phyloP scores from a whole-genome alignment of 768 basidiomycete genomes.

The Xerocomus spinulosus region DNA sequence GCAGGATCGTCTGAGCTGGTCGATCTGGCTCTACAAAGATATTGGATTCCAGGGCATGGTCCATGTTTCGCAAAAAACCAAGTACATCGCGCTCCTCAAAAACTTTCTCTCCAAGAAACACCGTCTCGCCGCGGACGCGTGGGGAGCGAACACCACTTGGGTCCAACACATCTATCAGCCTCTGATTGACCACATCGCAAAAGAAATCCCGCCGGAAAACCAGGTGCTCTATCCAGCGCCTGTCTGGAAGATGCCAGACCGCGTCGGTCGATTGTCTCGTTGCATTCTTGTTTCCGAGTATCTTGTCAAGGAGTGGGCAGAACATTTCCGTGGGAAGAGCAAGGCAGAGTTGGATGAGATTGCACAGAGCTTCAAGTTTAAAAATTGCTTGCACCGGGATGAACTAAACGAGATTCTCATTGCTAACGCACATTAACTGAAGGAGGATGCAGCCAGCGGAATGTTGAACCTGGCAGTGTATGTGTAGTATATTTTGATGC shows the following conservation, averaged over 20 bases:
- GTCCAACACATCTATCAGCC: conserved; percentile 62
- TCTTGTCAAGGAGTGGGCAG: conserved; percentile 69
- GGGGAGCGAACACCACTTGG: conserved; percentile 63
- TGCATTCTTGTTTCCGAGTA: conserved; percentile 69
- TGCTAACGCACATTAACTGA: conserved; percentile 32
- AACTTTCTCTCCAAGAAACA: conserved; percentile 76
- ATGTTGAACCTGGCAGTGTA: not conserved
- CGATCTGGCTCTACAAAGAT: conserved; percentile 86
- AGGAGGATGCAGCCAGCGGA: not conserved
- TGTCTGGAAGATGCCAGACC: conserved; percentile 55
- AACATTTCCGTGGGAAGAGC: conserved; percentile 57
- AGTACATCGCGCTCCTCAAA: conserved; percentile 66
- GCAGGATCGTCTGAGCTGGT: conserved; percentile 67
- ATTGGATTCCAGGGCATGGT: conserved; percentile 89
- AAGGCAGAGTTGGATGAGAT: conserved; percentile 63
- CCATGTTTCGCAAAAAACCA: conserved; percentile 59
- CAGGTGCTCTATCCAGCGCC: conserved; percentile 57
- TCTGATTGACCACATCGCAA: conserved; percentile 54
- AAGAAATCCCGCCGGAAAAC: conserved; percentile 49
- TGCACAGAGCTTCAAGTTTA: conserved; percentile 71
- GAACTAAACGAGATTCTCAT: conserved; percentile 56
- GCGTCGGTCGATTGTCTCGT: conserved; percentile 56
- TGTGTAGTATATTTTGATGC: not conserved
- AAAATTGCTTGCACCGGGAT: conserved; percentile 63
- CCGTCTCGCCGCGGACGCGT: conserved; percentile 69